A percentile compares a stretch with the other conserved stretches of the same genome.
These are phyloP conservation scores for Neurospora africana DNA, from an alignment of 495 filamentous ascomycete species.

Conservation along the genomic window DNA sequence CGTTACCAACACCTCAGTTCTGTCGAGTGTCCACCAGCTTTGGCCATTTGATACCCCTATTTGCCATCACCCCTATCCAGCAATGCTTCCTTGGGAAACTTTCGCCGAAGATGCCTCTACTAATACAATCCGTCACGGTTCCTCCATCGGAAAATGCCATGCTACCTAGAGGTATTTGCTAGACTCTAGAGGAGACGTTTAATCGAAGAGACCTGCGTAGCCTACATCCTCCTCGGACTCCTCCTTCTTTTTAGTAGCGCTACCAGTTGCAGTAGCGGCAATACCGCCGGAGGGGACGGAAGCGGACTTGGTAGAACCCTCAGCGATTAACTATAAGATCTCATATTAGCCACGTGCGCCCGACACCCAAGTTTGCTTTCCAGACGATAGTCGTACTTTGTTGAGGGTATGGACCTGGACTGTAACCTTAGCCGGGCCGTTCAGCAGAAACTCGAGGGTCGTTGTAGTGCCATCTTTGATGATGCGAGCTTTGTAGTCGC, in stretches of 20 bases:
- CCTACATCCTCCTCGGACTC: constrained; percentile 99
- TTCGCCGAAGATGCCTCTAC: neutral
- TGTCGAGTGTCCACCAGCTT: neutral
- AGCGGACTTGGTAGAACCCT: constrained; percentile 86
- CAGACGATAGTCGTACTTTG: constrained; percentile 51
- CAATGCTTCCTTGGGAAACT: neutral
- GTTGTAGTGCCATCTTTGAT: neutral
- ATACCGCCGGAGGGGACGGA: constrained; percentile 90
- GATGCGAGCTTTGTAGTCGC: neutral
- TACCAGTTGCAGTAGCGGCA: constrained; percentile 55
- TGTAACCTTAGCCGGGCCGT: neutral
- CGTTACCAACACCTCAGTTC: neutral
- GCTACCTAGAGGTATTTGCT: too few species aligned
- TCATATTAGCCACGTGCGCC: constrained; percentile 14
- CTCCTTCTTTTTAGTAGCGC: constrained; percentile 56
- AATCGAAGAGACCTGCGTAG: constrained; percentile 99
- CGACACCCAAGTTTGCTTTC: neutral
- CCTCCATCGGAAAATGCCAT: too few species aligned
- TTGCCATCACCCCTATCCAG: neutral
- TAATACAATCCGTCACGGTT: too few species aligned
- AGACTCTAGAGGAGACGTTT: constrained; percentile 37
- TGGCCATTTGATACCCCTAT: neutral
- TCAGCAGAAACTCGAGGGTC: neutral
- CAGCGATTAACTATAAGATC: constrained; percentile 65
- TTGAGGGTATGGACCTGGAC: constrained; percentile 43